Evolutionary conservation across 257 asterid genomes (phyloP), one percentile per base, ranked within the genome.

Genomic region (Penstemon newberryi): DNA sequence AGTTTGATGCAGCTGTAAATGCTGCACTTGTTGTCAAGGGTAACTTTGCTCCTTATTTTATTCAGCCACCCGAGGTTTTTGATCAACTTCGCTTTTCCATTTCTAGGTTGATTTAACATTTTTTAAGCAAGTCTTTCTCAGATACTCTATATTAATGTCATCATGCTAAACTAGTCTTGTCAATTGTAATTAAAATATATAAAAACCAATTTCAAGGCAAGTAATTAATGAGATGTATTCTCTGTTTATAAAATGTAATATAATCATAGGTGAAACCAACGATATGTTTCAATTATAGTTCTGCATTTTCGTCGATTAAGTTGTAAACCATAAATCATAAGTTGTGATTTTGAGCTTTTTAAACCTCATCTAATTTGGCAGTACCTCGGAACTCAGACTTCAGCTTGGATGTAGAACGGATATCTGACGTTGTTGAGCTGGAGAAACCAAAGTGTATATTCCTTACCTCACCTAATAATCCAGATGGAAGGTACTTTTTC

Each of bases 1-100:
- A 93, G 80, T 93, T 93, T 84, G 99, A 93, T 80, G 99, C 99
- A 65, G 90, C 89, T 77, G 97, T 93, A 70, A 93, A 93, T 83
- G 97, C 87, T 52, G 99, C 97, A 72, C 76, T 58, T 79, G 96
- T 93, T 66, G 65, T 89, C 77, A 93, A 93, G 82, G 97, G 99
- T 90, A 77, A 61, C 40, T 43, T 66, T 73, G 5, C 25, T 43
- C 9, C 37, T 56, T 59, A 41, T 69, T 18, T 70, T 61, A 42
- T 57, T 58, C 69, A 3, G 44, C 43, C 60, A 45, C 55, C 51
- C 19, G 15, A 64, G 62, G 43, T 60, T 25, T 51, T 57, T 59
- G 63, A 41, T 61, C 51, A 8, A 39, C 47, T 51, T 49, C 44
- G 4, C 47, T 25, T 25, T 1, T 25, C 33, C 33, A 25, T 25